Evolutionary conservation across 2,329 filamentous ascomycete genomes (phyloP).

Genomic region (Pestalotiopsis sp.): DNA sequence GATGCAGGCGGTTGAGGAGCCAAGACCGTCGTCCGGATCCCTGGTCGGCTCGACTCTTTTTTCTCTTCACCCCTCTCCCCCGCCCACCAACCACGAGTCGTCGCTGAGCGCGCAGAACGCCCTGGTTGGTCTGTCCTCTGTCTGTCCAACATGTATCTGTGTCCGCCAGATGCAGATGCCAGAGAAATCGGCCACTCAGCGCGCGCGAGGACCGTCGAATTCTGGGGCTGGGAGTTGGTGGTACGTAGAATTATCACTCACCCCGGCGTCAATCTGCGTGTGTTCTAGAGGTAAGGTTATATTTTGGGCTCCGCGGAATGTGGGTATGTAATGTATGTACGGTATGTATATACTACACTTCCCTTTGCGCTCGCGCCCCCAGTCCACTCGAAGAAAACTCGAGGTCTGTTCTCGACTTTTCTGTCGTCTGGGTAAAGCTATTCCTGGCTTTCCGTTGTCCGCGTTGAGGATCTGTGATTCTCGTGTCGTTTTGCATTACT

Average conservation of each 20-base stretch:
- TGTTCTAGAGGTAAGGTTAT: neutral
- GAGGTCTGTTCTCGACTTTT: slow-evolving; percentile 1
- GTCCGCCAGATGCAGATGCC: neutral
- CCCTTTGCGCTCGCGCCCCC: neutral
- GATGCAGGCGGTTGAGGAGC: slow-evolving; percentile 13
- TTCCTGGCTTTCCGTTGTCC: neutral
- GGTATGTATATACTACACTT: neutral
- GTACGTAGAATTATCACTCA: neutral
- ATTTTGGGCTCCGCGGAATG: neutral
- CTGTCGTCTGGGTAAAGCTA: slow-evolving; percentile 2
- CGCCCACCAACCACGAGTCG: slow-evolving; percentile 6
- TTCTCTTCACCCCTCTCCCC: neutral
- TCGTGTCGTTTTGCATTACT: neutral
- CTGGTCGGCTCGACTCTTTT: neutral
- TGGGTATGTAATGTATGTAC: neutral
- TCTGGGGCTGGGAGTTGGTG: neutral
- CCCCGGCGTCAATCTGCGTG: neutral
- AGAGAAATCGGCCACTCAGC: slow-evolving; percentile 4
- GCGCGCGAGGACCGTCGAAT: slow-evolving; percentile 1
- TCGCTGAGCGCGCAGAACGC: slow-evolving; percentile 5
- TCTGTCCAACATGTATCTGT: neutral
- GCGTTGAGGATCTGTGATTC: slow-evolving; percentile 8
- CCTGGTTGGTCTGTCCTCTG: slow-evolving; percentile 1
- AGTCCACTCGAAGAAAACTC: neutral
- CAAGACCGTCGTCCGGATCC: neutral